Evolutionary conservation across 345 rosid genomes (phyloP).

Genomic region (Sisymbrium altissimum): DNA sequence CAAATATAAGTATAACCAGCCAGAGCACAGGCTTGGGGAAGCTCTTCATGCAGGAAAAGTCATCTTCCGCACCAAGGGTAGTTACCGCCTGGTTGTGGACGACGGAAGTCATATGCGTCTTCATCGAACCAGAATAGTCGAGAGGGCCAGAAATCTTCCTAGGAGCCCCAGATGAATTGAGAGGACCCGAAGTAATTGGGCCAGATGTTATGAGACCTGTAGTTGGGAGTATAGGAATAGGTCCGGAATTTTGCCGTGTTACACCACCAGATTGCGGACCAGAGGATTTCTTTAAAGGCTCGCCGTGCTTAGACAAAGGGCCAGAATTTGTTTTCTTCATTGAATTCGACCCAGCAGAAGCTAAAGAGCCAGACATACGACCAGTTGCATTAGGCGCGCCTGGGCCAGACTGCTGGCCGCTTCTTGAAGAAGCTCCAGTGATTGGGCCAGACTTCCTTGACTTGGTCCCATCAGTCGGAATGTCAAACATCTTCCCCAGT

Average conservation of each 20-base stretch:
- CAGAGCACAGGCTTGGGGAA: conserved; percentile 88
- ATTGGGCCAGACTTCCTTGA: conserved; percentile 97
- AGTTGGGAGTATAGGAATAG: conserved; percentile 83
- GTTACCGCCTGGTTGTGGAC: conserved; percentile 88
- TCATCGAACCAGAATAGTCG: conserved; percentile 82
- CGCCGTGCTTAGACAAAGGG: conserved; percentile 91
- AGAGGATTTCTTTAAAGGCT: conserved; percentile 88
- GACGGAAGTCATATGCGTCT: conserved; percentile 49
- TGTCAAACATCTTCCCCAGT: conserved; percentile 97
- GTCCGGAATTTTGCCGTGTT: conserved; percentile 93
- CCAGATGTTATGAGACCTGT: conserved; percentile 99
- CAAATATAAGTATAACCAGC: conserved; percentile 81
- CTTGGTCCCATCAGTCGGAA: conserved; percentile 82
- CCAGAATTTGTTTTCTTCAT: conserved; percentile 93
- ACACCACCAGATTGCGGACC: conserved; percentile 97
- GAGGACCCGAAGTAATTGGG: conserved; percentile 88
- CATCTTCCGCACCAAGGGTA: conserved; percentile 76
- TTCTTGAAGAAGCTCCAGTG: conserved; percentile 70
- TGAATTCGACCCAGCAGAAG: conserved; percentile 69
- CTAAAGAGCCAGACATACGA: conserved; percentile 76
- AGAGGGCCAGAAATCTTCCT: conserved; percentile 92
- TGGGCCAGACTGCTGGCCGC: conserved; percentile 85
- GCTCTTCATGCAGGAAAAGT: conserved; percentile 78
- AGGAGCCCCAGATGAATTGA: conserved; percentile 87
- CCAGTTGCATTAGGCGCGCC: conserved; percentile 66